Base-by-base conservation (phyloP, 2,329 filamentous ascomycete species). In the Fusarium anthophilum region DNA sequence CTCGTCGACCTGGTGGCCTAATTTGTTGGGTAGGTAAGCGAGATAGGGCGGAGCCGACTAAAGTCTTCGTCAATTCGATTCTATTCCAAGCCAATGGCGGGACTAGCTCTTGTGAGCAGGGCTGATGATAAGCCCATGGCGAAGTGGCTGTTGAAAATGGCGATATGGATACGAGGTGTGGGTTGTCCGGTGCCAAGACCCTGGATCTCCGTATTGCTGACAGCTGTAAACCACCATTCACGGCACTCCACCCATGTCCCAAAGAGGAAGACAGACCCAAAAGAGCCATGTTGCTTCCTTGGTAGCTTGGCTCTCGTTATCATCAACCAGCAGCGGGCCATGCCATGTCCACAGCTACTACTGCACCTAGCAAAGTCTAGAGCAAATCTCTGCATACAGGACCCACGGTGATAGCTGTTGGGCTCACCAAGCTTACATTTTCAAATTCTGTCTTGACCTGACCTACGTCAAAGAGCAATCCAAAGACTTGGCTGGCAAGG, bases 151-250 rank as follows among this genome's bases (percentile, higher is more conserved):
- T 75, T 66, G 56, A 56, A 70, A 76, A 76, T 76, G 74, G 77
- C 72, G 70, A 78, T 74, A 69, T 69, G 67, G 76, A 78, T 78
- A 78, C 77, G 77, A 78, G 77, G 75, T 77, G 63, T 65, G 73
- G 72, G 67, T 59, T 72, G 45, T 50, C 55, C 28, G 54, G 63
- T 71, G 63, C 64, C 62, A 70, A 71, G 56, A 66, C 72, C 75
- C 69, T 74, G 66, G 70, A 67, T 68, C 53, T 61, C 69, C 74
- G 77, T 78, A 76, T 68, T 70, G 77, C 74, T 77, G 68, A 74
- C 76, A 73, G 41, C 63, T 69, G 47, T 37, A 64, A 50, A 53
- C 69, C 24, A 50, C 56, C 66, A 78, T 54, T 73, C 55, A 70
- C 66, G 60, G 51, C 55, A 74, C 69, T 76, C 72, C 70, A 66